Percentiles rank a stretch among this genome's conserved stretches.
Conservation (phyloP, 1,284 basidiomycete species). For the Malassezia caprae region DNA sequence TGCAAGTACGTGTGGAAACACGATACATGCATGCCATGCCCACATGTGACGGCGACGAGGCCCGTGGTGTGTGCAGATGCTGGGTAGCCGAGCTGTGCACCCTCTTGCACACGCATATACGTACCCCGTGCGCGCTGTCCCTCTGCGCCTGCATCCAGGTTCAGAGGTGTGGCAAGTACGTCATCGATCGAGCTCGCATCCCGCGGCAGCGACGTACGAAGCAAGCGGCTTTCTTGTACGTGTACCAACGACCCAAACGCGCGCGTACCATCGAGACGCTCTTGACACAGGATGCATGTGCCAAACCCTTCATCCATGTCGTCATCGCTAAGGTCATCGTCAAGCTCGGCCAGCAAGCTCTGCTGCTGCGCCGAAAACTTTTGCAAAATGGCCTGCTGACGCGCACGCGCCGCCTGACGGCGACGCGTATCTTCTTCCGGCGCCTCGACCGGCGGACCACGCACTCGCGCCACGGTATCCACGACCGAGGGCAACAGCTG, state of each 20-base stretch:
- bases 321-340: constrained; percentile 34
- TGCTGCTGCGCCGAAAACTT: constrained; percentile 45
- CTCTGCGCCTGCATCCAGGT: constrained; percentile 23
- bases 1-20: constrained; percentile 85
- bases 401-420: constrained; percentile 36
- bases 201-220: constrained; percentile 69
- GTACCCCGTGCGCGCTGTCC: constrained; percentile 28
- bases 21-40: constrained; percentile 91
- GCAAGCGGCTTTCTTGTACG: constrained; percentile 74
- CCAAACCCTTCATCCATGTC: constrained; percentile 51
- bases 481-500: constrained; percentile 12
- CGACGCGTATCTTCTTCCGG: constrained; percentile 34
- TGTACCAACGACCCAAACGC: constrained; percentile 83
- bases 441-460: neutral
- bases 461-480: constrained; percentile 10
- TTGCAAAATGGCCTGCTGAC: constrained; percentile 45
- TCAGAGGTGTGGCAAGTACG: constrained; percentile 55
- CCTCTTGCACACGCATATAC: neutral
- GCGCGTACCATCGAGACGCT: constrained; percentile 65
- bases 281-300: constrained; percentile 94
- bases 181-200: constrained; percentile 60
- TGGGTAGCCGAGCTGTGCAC: constrained; percentile 23
- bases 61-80: constrained; percentile 52
- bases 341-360: constrained; percentile 35
- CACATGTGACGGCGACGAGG: constrained; percentile 78